A percentile compares a stretch with the other conserved stretches of the same genome.
These are phyloP conservation scores for Podila epigama DNA, from an alignment of 192 early-diverging fungal genomes.

Conservation along the genomic window DNA sequence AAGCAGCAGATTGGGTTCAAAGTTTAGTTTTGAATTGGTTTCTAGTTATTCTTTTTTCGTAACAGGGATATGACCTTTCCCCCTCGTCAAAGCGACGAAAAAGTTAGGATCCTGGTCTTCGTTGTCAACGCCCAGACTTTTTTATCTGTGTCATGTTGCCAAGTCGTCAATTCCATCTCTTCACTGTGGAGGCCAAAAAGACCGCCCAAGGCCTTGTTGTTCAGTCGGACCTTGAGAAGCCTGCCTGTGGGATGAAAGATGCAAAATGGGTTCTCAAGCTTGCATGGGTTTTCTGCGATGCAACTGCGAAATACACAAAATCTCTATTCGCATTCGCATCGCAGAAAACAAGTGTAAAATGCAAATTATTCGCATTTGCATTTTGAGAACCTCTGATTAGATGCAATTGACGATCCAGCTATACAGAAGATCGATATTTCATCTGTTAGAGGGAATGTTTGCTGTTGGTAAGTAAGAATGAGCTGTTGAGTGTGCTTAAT, in stretches of 20 bases:
- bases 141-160: conserved; percentile 6
- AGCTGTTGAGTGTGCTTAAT: neutral
- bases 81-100: conserved; percentile 12
- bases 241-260: conserved; percentile 16
- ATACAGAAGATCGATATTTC: conserved; percentile 16
- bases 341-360: too few species aligned
- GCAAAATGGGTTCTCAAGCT: too few species aligned
- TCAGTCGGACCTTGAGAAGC: conserved; percentile 16
- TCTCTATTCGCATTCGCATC: too few species aligned
- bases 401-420: conserved; percentile 16
- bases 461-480: conserved; percentile 5
- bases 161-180: conserved; percentile 3
- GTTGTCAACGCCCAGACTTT: conserved; percentile 1
- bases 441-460: conserved; percentile 13
- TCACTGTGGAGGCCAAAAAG: conserved; percentile 14
- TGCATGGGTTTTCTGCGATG: too few species aligned
- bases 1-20: neutral
- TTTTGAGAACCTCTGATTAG: too few species aligned
- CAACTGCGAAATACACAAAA: too few species aligned
- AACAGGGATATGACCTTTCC: conserved; percentile 5
- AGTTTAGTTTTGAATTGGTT: neutral
- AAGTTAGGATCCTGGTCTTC: conserved; percentile 1
- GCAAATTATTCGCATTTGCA: too few species aligned
- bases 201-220: neutral
- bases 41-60: conserved; percentile 3